phyloP scores from a whole-genome alignment of 176 grass and related monocot genomes.

The Avena insularis region DNA sequence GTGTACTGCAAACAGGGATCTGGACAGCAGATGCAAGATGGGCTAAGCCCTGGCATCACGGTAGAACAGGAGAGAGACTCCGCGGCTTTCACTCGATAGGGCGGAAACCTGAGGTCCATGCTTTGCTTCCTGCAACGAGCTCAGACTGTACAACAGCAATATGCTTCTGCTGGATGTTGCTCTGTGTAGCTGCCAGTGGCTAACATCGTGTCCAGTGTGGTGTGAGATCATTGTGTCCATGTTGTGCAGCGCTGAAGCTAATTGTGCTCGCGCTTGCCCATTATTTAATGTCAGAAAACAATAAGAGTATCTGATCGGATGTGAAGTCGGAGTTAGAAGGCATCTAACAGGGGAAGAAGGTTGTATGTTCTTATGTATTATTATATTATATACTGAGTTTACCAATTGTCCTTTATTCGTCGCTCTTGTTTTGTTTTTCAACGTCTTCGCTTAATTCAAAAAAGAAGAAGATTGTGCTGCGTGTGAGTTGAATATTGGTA shows the following conservation, averaged over 20 bases:
- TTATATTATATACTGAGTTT: conserved; percentile 1
- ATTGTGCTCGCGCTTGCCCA: conserved; percentile 24
- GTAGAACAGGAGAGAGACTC: conserved; percentile 55
- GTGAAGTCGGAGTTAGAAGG: conserved; percentile 8
- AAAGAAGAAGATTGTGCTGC: too few relatives aligned
- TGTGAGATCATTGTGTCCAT: conserved; percentile 6
- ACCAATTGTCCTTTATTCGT: too few relatives aligned
- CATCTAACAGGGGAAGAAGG: conserved; percentile 36
- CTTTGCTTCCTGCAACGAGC: conserved; percentile 36
- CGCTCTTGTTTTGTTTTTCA: background rate
- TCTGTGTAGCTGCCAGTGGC: conserved; percentile 15
- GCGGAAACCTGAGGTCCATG: conserved; percentile 23
- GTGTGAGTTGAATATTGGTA: background rate
- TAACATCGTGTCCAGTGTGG: conserved; percentile 27
- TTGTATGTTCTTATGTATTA: conserved; percentile 40
- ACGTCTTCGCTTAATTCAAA: background rate
- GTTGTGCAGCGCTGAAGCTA: conserved; percentile 52
- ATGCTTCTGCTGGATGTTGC: conserved; percentile 26
- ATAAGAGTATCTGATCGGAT: conserved; percentile 37
- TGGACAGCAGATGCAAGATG: conserved; percentile 63
- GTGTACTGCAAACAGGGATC: conserved; percentile 40
- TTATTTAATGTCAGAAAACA: conserved; percentile 27
- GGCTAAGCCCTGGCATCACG: conserved; percentile 54
- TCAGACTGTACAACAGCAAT: conserved; percentile 49
- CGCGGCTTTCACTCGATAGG: conserved; percentile 49